Evolutionary conservation across 495 filamentous ascomycete species (phyloP), one percentile per base, ranked within the genome.

Genomic region (Pseudotulostoma volvatum): DNA sequence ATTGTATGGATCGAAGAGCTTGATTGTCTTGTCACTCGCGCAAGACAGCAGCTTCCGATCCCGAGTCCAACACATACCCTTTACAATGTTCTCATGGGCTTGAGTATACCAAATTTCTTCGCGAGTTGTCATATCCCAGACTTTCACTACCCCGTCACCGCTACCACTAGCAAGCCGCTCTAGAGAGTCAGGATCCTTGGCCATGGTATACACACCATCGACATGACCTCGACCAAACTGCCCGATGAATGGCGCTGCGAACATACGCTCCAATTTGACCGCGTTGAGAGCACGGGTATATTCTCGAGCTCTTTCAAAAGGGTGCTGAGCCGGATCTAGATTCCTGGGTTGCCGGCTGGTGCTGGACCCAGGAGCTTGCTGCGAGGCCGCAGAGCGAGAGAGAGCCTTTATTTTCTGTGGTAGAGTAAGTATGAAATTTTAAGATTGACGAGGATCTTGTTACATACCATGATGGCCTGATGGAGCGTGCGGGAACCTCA

Each of bases 191-290:
- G 74, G 76, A 45, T 84, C 79, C 45, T 82, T 83, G 9, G 76
- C 70, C 53, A 84, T 67, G 7, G 68, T 64, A 53, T 84, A 84
- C 3, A 97, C 83, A 33, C 90, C 90, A 55, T 97, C 90, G 9
- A 96, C 81, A 61, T 97, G 90, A 19, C 90, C 90, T 35, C 73
- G 72, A 19, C 86, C 88, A 37, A 97, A 71, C 48, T 93, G 81
- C 0, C 66, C 79, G 31, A 97, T 60, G 54, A 97, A 97, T 3
- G 90, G 90, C 38, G 84, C 76, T 15, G 90, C 88, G 52, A 96
- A 95, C 75, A 97, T 86, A 45, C 90, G 79, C 57, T 95, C 84
- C 37, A 97, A 57, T 49, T 97, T 97, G 35, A 82, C 81, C 5
- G 87, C 86, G 74, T 87, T 95, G 48, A 86, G 70, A 18, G 83